Conservation (phyloP, 2,329 filamentous ascomycete genomes). For the Talaromyces albobiverticillius region DNA sequence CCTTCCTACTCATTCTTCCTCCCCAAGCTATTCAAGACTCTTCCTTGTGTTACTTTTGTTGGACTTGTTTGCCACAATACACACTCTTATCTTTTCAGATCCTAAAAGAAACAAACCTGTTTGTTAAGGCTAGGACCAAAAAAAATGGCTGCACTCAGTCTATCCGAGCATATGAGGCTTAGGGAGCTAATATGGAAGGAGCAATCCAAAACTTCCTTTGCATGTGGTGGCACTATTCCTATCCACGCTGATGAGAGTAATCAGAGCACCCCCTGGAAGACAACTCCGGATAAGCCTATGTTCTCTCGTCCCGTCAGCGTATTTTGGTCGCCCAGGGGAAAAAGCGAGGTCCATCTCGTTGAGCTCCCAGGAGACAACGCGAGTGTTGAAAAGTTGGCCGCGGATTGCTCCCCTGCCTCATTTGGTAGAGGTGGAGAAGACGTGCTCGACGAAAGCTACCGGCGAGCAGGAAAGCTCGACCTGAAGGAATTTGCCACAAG, state of each 20-base stretch:
- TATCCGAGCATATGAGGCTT: too few species aligned
- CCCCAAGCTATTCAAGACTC: too few species aligned
- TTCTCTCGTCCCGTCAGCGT: not conserved
- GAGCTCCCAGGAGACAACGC: not conserved
- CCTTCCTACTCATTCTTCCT: too few species aligned
- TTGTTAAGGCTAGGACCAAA: too few species aligned
- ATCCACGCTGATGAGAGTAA: not conserved
- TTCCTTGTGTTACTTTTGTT: too few species aligned
- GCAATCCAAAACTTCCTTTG: not conserved
- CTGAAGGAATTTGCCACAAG: conserved; percentile 43
- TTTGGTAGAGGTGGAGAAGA: conserved; percentile 49
- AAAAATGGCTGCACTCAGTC: too few species aligned
- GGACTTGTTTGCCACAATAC: too few species aligned
- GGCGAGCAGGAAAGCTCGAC: conserved; percentile 56
- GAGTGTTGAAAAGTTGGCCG: conserved; percentile 21
- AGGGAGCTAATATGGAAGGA: not conserved
- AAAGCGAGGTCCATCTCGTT: not conserved
- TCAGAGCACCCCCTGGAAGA: not conserved
- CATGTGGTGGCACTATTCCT: not conserved
- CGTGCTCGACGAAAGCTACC: conserved; percentile 52
- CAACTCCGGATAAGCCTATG: not conserved
- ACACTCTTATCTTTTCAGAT: too few species aligned
- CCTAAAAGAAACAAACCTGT: too few species aligned
- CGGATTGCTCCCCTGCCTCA: conserved; percentile 44
- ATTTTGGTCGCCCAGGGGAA: not conserved